Conservation (phyloP, 495 filamentous ascomycete species). For the Penicillium nucicola region DNA sequence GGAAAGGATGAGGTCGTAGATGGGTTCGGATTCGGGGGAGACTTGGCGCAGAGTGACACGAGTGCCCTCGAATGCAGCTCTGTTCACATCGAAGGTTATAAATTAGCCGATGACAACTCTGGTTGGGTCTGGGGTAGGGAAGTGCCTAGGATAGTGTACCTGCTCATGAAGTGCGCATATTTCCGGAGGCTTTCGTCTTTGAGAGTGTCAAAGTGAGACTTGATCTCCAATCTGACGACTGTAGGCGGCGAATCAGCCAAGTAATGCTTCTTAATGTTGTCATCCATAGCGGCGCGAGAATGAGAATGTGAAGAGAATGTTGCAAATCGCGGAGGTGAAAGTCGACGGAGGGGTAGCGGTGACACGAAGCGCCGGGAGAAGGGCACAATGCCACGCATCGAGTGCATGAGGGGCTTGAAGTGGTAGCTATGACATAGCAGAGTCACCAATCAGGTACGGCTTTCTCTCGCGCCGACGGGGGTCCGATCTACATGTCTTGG, state of each 20-base stretch:
- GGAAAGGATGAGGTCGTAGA: conserved; percentile 86
- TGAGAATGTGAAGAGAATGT: conserved; percentile 12
- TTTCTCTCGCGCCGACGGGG: conserved; percentile 5
- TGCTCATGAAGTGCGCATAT: conserved; percentile 91
- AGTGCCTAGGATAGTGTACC: conserved; percentile 44
- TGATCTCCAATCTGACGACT: conserved; percentile 80
- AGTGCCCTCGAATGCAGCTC: conserved; percentile 80
- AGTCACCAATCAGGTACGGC: conserved; percentile 12
- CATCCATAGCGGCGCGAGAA: conserved; percentile 34
- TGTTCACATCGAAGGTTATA: conserved; percentile 27
- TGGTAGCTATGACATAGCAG: conserved; percentile 21
- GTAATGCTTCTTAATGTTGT: conserved; percentile 58
- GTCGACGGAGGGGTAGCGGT: conserved; percentile 29
- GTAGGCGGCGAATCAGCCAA: conserved; percentile 86
- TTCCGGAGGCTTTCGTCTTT: conserved; percentile 63
- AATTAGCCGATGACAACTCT: conserved; percentile 7
- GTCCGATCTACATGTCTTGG: conserved; percentile 6
- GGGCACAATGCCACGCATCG: conserved; percentile 29
- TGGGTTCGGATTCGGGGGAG: conserved; percentile 84
- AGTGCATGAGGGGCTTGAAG: conserved; percentile 18
- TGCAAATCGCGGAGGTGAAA: conserved; percentile 12
- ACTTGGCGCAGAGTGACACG: conserved; percentile 84
- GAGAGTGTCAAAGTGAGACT: conserved; percentile 83
- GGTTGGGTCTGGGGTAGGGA: not conserved
- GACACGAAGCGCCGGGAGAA: conserved; percentile 28